Percentiles rank a stretch among this genome's conserved stretches.
These are phyloP conservation scores for Bretschneidera sinensis DNA, from an alignment of 345 rosid species.

Conservation along the genomic window DNA sequence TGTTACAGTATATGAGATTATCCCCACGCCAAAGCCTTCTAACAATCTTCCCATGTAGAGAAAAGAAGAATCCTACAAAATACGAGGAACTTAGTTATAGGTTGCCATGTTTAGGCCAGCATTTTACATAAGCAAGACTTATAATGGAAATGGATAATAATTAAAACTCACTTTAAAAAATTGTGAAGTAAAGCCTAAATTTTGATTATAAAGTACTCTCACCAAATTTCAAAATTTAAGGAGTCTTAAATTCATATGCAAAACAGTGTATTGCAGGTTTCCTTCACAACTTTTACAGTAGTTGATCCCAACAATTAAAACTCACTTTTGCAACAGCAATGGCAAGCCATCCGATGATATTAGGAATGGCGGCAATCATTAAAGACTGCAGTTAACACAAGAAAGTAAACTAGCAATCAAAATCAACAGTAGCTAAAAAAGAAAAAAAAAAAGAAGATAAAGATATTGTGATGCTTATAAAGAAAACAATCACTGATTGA, in stretches of 20 bases:
- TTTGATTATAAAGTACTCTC: no score
- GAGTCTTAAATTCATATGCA: no score
- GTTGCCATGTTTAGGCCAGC: constrained; percentile 12
- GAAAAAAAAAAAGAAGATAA: not conserved
- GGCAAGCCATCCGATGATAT: constrained; percentile 94
- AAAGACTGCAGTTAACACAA: constrained; percentile 51
- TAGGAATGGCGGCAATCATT: constrained; percentile 95
- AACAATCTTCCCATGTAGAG: constrained; percentile 94
- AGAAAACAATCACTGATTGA: not conserved
- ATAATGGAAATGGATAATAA: not conserved
- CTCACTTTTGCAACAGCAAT: constrained; percentile 92
- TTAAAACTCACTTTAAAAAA: no score
- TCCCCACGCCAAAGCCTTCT: constrained; percentile 98
- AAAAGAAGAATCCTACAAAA: constrained; percentile 81
- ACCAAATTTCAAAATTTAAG: no score
- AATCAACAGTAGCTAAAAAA: constrained; percentile 9
- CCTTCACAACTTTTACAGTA: no score
- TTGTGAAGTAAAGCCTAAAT: no score
- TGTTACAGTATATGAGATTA: constrained; percentile 85
- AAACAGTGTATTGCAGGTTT: no score
- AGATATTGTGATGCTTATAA: not conserved
- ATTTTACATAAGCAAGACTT: not conserved
- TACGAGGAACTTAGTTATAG: constrained; percentile 13
- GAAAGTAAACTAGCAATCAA: not conserved
- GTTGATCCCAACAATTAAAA: no score